A percentile compares a stretch with the other conserved stretches of the same genome.
Conservation (phyloP, 495 filamentous ascomycete genomes). For the Parathielavia hyrcaniae region DNA sequence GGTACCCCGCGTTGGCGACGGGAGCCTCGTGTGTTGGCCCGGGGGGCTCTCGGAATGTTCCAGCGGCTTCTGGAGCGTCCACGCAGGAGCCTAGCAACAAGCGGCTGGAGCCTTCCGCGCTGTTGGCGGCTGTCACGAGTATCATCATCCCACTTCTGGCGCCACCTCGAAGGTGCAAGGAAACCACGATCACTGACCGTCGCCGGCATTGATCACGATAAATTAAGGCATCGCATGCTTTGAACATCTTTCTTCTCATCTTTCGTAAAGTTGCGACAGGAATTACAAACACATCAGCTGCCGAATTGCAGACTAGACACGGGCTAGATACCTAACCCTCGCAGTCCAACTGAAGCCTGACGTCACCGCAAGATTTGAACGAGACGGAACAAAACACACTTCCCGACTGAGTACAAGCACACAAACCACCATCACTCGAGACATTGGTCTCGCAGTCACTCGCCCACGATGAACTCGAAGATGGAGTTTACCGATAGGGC, state of each 20-base stretch:
- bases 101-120: neutral
- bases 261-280: too few relatives aligned
- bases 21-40: too few relatives aligned
- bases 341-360: slow-evolving; percentile 25
- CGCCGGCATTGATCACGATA: slow-evolving; percentile 18
- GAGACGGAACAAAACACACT: neutral
- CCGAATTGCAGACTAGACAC: too few relatives aligned
- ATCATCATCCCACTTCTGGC: slow-evolving; percentile 22
- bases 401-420: slow-evolving; percentile 11
- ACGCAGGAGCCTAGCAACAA: slow-evolving; percentile 10
- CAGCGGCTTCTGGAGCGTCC: slow-evolving; percentile 22
- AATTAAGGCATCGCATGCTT: slow-evolving; percentile 11
- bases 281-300: too few relatives aligned
- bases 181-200: neutral
- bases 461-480: slow-evolving; percentile 44
- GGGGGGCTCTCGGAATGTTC: slow-evolving; percentile 18
- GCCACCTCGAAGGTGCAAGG: slow-evolving; percentile 17
- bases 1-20: slow-evolving; percentile 19
- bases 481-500: slow-evolving; percentile 92
- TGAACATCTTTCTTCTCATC: too few relatives aligned
- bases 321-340: too few relatives aligned
- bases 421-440: slow-evolving; percentile 12
- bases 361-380: slow-evolving; percentile 22
- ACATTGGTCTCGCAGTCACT: slow-evolving; percentile 21
- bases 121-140: neutral